Percentiles rank a stretch among this genome's conserved stretches.
phyloP scores from a whole-genome alignment of 2,329 filamentous ascomycete genomes.

The Cytospora paraplurivora region DNA sequence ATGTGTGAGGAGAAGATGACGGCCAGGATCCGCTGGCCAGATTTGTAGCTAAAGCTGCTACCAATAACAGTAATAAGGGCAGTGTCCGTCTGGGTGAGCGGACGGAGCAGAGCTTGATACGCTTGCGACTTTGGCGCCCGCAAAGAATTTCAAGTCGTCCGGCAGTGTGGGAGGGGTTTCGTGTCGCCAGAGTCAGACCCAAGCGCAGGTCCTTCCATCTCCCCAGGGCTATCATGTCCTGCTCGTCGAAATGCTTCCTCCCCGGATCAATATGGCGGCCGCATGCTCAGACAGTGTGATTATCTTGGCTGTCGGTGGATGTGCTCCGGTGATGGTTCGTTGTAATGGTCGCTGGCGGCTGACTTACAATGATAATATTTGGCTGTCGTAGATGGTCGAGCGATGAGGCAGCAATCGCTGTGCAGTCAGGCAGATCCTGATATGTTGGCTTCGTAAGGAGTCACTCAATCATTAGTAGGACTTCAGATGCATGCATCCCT shows the following conservation, averaged over 20 bases:
- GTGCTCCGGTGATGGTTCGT: conserved; percentile 67
- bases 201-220: conserved; percentile 48
- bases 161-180: conserved; percentile 48
- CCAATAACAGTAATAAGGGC: conserved; percentile 26
- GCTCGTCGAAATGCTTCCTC: conserved; percentile 66
- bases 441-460: conserved; percentile 45
- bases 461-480: conserved; percentile 64
- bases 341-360: conserved; percentile 66
- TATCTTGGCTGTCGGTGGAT: conserved; percentile 57
- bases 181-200: conserved; percentile 40
- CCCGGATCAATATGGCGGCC: conserved; percentile 64
- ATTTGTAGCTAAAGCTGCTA: conserved; percentile 28
- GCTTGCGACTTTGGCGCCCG: conserved; percentile 39
- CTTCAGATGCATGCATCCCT: conserved; percentile 66
- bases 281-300: conserved; percentile 67
- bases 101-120: conserved; percentile 37
- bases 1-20: conserved; percentile 66
- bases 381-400: conserved; percentile 45
- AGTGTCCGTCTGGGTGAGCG: conserved; percentile 40
- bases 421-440: conserved; percentile 59
- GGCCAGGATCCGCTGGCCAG: conserved; percentile 47
- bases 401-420: conserved; percentile 58
- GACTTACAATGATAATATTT: conserved; percentile 51
- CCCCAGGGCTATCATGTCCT: conserved; percentile 48
- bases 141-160: background rate